phyloP scores from a whole-genome alignment of 2,329 filamentous ascomycete species.

The Sporothrix brunneoviolacea region DNA sequence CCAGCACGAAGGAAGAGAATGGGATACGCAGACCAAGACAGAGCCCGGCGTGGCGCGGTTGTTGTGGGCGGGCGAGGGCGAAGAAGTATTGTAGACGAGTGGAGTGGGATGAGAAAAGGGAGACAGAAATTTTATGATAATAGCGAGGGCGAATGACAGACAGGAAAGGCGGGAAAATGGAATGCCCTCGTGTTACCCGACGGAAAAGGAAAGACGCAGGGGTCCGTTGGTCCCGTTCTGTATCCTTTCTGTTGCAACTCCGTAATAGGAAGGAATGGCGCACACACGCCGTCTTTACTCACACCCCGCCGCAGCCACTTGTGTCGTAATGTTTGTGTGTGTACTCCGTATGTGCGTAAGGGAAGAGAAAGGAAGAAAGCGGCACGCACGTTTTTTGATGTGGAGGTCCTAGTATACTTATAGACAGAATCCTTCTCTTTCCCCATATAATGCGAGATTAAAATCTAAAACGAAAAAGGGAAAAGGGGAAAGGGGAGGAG shows the following conservation, averaged over 20 bases:
- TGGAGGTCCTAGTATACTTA: too few relatives aligned
- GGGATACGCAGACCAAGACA: too few relatives aligned
- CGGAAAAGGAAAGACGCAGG: background rate
- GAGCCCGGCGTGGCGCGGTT: too few relatives aligned
- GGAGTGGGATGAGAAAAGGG: background rate
- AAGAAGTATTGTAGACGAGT: too few relatives aligned
- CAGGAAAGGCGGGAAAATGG: background rate
- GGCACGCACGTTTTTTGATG: too few relatives aligned
- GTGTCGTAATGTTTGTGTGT: too few relatives aligned
- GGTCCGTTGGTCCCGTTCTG: background rate
- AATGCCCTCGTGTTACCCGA: background rate
- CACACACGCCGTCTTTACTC: background rate
- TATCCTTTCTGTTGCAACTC: background rate
- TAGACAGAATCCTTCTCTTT: too few relatives aligned
- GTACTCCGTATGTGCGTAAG: too few relatives aligned
- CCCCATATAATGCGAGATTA: background rate
- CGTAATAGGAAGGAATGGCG: conserved; percentile 1
- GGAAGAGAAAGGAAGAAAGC: background rate
- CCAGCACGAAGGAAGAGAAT: too few relatives aligned
- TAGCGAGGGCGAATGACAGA: background rate
- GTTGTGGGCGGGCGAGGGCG: too few relatives aligned
- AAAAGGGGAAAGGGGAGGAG: background rate
- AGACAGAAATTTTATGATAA: too few relatives aligned
- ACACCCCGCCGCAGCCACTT: too few relatives aligned
- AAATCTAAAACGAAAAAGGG: background rate